Conservation (phyloP, 148 eudicot genomes). For the Simmondsia chinensis region DNA sequence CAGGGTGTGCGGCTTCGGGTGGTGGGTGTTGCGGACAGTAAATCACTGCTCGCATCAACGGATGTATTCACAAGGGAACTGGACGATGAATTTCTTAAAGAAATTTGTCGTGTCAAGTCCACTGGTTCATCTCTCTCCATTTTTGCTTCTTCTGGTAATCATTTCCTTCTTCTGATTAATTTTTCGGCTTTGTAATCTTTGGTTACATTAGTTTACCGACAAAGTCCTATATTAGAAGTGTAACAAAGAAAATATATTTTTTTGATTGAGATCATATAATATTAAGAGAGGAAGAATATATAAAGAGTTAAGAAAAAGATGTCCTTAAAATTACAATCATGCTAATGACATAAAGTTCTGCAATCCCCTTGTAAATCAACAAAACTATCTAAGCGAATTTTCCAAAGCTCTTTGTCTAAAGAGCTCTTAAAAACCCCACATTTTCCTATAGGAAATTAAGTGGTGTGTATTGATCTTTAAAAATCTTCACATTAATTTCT, state of each 20-base stretch:
- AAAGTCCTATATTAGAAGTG: neutral
- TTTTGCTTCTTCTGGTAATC: slow-evolving; percentile 36
- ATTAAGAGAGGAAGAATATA: too few species aligned
- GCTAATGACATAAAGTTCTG: too few species aligned
- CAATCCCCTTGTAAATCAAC: too few species aligned
- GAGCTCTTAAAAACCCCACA: too few species aligned
- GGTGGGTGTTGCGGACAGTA: slow-evolving; percentile 81
- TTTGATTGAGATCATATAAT: too few species aligned
- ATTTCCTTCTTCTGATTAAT: neutral
- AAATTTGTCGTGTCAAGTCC: slow-evolving; percentile 54
- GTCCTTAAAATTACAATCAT: too few species aligned
- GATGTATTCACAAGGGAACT: slow-evolving; percentile 60
- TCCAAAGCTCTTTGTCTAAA: too few species aligned
- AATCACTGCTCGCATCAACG: slow-evolving; percentile 43
- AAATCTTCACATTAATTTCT: too few species aligned
- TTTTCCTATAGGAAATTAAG: too few species aligned
- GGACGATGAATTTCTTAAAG: slow-evolving; percentile 47
- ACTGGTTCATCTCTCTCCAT: slow-evolving; percentile 43
- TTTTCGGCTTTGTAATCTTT: neutral
- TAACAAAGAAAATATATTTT: neutral
- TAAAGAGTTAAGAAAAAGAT: too few species aligned
- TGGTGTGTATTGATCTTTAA: too few species aligned
- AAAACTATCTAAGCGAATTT: too few species aligned
- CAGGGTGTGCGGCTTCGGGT: slow-evolving; percentile 75
- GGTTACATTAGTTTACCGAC: neutral